Base-by-base conservation (phyloP, 345 rosid genomes). In the Cardamine resedifolia region DNA sequence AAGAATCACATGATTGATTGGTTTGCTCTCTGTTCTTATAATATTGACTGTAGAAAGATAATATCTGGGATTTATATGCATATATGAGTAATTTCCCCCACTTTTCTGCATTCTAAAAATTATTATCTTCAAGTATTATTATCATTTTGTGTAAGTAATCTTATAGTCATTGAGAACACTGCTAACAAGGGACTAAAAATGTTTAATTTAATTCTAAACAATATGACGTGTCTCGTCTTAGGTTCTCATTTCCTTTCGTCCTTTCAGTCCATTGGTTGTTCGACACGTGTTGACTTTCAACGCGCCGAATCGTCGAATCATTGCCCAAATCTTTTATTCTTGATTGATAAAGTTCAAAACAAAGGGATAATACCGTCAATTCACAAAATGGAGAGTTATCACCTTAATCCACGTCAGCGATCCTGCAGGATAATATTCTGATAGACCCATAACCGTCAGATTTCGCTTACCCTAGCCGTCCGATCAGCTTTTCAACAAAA, bases 351-450 rank as follows among this genome's bases (percentile, higher is more conserved):
- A 61, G 39, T 61, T 47, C 26, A 20, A 56, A 44, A 55, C 26
- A 14, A 14, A 70, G 55, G 76, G 76, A 26, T 18, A 47, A 18
- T 4, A 6, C 3, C 5, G 66, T 65, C 55, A 73, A 50, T 27
- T 50, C 31, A 0, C 6, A 48, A 21, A 16, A 2, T 4, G 12
- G 3, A 50, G 65, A 21, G 28, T 65, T 65, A 28, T 64, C 57
- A 18, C 1, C 3, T 61, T 26, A 7, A 7, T 0, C 81, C 83
- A 77, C 66, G 83, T 79, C 81, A 74, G 19, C 56, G 45, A 82
- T 79, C 85, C 81, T 38, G 45, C 55, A 64, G 2, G 50, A 43
- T 18, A 5, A n/a, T 44, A 18, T 56, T 45, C 49, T 2, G 15
- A 62, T 57, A 4, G 18, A 6, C 15, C 5, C 3, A n/a, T 3